phyloP scores from a whole-genome alignment of 1,284 basidiomycete species.

The Pterulicium gracile region DNA sequence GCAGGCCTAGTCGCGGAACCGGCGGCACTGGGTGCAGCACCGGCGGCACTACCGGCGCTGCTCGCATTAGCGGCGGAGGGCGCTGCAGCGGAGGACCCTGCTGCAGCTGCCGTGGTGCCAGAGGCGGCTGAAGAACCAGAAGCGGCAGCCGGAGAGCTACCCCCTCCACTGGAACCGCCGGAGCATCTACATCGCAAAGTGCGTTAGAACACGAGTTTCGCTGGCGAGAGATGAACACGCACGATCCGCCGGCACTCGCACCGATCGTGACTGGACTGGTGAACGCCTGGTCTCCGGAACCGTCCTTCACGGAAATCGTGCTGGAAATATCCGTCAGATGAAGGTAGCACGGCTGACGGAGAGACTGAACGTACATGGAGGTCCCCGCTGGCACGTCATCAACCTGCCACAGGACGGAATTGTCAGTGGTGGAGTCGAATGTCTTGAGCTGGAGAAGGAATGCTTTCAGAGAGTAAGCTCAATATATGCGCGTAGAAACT shows the following conservation, averaged over 20 bases:
- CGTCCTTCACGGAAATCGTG: constrained; percentile 45
- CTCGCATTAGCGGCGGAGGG: neutral
- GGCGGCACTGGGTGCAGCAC: constrained; percentile 8
- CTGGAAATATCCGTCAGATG: constrained; percentile 20
- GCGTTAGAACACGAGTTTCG: neutral
- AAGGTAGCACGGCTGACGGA: constrained; percentile 1
- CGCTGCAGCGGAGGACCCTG: neutral
- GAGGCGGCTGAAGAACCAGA: too few species aligned
- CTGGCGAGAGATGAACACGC: neutral
- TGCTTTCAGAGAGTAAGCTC: neutral
- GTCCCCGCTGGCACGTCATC: constrained; percentile 37
- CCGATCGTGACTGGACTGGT: constrained; percentile 43
- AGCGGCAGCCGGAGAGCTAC: constrained; percentile 8
- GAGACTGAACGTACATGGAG: constrained; percentile 36
- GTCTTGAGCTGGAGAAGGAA: constrained; percentile 32
- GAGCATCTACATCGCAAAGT: neutral
- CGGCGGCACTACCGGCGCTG: constrained; percentile 5
- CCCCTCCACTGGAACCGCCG: constrained; percentile 13
- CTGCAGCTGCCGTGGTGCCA: neutral
- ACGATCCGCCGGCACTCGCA: constrained; percentile 29
- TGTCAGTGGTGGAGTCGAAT: constrained; percentile 37
- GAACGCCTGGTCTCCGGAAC: constrained; percentile 43
- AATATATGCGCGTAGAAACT: constrained; percentile 14
- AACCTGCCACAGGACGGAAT: constrained; percentile 49
- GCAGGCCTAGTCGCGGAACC: constrained; percentile 10